Base-by-base conservation (phyloP, 2,329 filamentous ascomycete genomes). In the Monilinia polystroma region DNA sequence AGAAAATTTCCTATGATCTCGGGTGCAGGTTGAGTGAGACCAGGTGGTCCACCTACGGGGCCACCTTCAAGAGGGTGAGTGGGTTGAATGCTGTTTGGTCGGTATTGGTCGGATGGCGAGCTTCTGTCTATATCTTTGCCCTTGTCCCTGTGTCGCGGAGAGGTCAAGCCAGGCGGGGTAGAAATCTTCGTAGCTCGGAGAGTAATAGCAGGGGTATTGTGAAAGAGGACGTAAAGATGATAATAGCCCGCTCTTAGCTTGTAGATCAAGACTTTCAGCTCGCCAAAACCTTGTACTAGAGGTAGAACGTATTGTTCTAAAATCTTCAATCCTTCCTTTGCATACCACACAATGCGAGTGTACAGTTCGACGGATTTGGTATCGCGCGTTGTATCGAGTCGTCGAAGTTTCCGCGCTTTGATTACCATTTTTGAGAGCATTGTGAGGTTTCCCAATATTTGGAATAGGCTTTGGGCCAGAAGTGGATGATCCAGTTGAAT, bases 181-280 rank as follows among this genome's bases (percentile, higher is more conserved):
- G 74, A 80, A 72, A 77, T 73, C 71, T 72, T 74, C 68, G 64
- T 52, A 10, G 67, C 54, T 66, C 71, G 72, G 32, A 75, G 65
- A 11, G 49, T 72, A 56, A 97, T 85, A 0, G 90, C 84, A 0
- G 94, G 94, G 64, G 92, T 87, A 78, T 97, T 97, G 80, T 97
- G 92, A 76, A 97, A 98, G 16, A 98, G 85, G 64, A 96, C 95
- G 77, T 97, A 97, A 71, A 99, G 92, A 80, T 99, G 94, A 74
- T 96, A 95, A 76, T 98, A 96, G 26, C 92, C 96, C 20, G 95
- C 95, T 68, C 92, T 89, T 18, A 99, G 84, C 79, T 98, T 99
- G 77, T 92, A 92, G 26, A 91, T 89, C 70, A 99, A 84, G 55
- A 98, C 93, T 75, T 93, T 93, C 67, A 97, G 87, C 77, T 96